Evolutionary conservation across 2,329 filamentous ascomycete genomes (phyloP).

Genomic region (Phialemonium atrogriseum): DNA sequence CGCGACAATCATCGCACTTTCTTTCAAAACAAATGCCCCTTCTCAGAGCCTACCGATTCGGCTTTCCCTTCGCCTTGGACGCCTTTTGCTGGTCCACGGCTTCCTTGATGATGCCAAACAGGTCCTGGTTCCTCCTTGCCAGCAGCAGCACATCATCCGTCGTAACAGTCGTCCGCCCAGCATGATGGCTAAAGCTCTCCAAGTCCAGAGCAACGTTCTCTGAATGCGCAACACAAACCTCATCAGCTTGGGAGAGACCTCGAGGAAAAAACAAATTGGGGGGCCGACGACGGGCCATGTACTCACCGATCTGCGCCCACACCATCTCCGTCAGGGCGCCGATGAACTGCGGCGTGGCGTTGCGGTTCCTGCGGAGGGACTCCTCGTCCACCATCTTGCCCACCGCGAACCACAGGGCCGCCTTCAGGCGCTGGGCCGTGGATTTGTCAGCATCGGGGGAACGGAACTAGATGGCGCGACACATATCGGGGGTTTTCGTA

Average conservation of each 20-base stretch:
- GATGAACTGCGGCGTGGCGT: slow-evolving; percentile 88
- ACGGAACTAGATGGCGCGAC: too few species aligned
- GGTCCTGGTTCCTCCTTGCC: slow-evolving; percentile 75
- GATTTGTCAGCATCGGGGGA: too few species aligned
- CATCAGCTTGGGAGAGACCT: neutral
- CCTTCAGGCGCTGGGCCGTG: slow-evolving; percentile 61
- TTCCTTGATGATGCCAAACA: slow-evolving; percentile 66
- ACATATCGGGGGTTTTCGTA: slow-evolving; percentile 2
- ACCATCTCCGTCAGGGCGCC: slow-evolving; percentile 79
- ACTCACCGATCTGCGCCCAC: slow-evolving; percentile 74
- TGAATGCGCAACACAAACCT: slow-evolving; percentile 14
- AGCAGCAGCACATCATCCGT: slow-evolving; percentile 84
- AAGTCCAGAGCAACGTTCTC: slow-evolving; percentile 50
- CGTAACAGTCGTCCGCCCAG: slow-evolving; percentile 69
- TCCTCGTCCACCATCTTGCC: slow-evolving; percentile 87
- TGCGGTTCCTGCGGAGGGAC: slow-evolving; percentile 62
- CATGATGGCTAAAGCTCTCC: slow-evolving; percentile 60
- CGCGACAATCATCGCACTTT: too few species aligned
- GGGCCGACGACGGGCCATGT: too few species aligned
- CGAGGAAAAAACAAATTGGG: too few species aligned
- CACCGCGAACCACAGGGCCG: slow-evolving; percentile 74
- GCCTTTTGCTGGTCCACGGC: slow-evolving; percentile 56
- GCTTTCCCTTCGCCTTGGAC: slow-evolving; percentile 28
- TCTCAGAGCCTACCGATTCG: slow-evolving; percentile 19
- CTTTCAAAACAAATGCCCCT: neutral